Conservation (phyloP, 805 yeast genomes). For the Tetrapisispora nanseiensis region DNA sequence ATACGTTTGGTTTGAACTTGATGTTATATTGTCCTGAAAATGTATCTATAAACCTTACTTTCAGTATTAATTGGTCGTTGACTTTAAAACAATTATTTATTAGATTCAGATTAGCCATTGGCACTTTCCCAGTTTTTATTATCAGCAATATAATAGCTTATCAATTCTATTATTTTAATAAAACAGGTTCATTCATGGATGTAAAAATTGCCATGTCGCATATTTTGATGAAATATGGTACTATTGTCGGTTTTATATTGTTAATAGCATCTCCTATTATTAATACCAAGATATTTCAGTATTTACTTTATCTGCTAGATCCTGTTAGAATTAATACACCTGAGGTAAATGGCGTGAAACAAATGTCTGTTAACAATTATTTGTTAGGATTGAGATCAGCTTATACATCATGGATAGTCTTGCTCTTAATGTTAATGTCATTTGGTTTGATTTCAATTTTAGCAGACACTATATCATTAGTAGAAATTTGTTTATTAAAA, state of each 20-base stretch:
- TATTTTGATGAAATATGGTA: constrained; percentile 26
- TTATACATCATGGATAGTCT: constrained; percentile 48
- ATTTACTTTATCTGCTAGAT: constrained; percentile 37
- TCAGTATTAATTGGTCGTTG: constrained; percentile 19
- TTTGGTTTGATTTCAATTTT: constrained; percentile 12
- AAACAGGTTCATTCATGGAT: constrained; percentile 32
- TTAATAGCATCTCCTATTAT: constrained; percentile 33
- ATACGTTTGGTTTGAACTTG: constrained; percentile 15
- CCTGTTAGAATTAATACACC: constrained; percentile 44
- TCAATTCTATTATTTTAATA: constrained; percentile 43
- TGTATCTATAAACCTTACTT: constrained; percentile 7
- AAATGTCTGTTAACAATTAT: constrained; percentile 43
- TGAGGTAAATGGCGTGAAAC: constrained; percentile 30
- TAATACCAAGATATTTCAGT: constrained; percentile 29
- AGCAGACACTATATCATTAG: neutral
- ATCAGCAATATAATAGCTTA: constrained; percentile 41
- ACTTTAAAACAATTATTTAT: constrained; percentile 63
- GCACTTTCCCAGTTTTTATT: constrained; percentile 58
- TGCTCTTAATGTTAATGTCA: constrained; percentile 35
- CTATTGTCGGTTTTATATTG: constrained; percentile 20
- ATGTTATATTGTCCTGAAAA: constrained; percentile 18
- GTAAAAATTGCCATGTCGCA: constrained; percentile 38
- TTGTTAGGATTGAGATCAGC: constrained; percentile 59
- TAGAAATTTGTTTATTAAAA: constrained; percentile 4
- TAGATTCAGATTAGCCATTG: constrained; percentile 66